Base-by-base conservation (phyloP, 2,329 filamentous ascomycete genomes). In the Trichoderma sp. region DNA sequence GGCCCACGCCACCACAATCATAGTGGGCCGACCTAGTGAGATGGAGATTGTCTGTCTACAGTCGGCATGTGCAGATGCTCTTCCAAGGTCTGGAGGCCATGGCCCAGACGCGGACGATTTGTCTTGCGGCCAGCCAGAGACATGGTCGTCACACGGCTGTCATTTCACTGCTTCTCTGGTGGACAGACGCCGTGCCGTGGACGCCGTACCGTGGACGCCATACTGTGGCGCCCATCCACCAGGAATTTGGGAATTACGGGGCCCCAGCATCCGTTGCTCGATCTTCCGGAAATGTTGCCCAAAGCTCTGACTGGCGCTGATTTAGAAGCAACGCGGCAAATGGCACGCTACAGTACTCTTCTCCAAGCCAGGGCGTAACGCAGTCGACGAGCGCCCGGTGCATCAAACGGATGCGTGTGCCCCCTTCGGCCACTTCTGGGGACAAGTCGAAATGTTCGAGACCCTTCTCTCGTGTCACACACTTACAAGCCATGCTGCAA, bases 81-180 rank as follows among this genome's bases (percentile, higher is more conserved):
- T 50, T 37, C 32, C 35, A 34, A 53, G 53, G n/a, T 48, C 25
- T 65, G 37, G 12, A n/a, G 34, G 32, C n/a, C 13, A 52, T 39
- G 22, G 63, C 54, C 35, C 34, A 37, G 8, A 42, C 29, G 29
- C 35, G 35, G 35, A 45, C 10, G 22, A 29, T 35, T 56, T 27
- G 53, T 25, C 13, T 10, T 45, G 52, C 52, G 19, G 52, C 52
- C 19, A 29, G 9, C 27, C 17, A 29, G 27, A 57, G 53, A 37
- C 67, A 68, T 58, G 37, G 34, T 64, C 59, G 67, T 68, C 67
- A 68, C 52, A 22, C 48, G 59, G n/a, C 32, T 63, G 66, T 67
- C 66, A 63, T 56, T 53, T 39, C 17, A 39, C 29, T 27, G 19
- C 60, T n/a, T 56, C 22, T 57, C 59, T 57, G 19, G 34, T 19